phyloP scores from a whole-genome alignment of 2,329 filamentous ascomycete genomes.

The Xylaria hypoxylon region DNA sequence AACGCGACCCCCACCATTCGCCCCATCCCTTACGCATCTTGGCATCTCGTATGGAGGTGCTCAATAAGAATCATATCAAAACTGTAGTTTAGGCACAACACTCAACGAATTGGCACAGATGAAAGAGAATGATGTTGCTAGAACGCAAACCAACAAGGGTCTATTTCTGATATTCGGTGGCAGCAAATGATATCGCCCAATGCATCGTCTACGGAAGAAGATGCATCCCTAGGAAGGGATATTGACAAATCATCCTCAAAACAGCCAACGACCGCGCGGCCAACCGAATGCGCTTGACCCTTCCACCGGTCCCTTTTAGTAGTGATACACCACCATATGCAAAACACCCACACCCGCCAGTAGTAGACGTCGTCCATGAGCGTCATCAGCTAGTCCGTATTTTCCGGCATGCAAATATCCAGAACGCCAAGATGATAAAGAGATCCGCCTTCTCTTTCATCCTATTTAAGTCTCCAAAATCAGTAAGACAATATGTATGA shows the following conservation, averaged over 20 bases:
- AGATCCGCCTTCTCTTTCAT: constrained; percentile 40
- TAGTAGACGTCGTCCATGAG: constrained; percentile 35
- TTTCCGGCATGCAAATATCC: constrained; percentile 47
- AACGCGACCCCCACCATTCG: neutral
- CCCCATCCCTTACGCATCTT: neutral
- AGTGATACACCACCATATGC: constrained; percentile 37
- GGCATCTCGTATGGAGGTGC: neutral
- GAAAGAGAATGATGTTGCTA: neutral
- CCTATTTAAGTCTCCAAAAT: constrained; percentile 32
- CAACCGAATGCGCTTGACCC: constrained; percentile 2
- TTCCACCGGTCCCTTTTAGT: constrained; percentile 24
- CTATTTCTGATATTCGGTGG: constrained; percentile 23
- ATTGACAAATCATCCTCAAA: constrained; percentile 2
- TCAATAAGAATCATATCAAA: neutral
- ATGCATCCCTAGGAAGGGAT: neutral
- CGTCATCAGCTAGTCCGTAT: constrained; percentile 35
- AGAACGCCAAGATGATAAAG: constrained; percentile 45
- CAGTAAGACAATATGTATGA: constrained; percentile 41
- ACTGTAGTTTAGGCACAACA: constrained; percentile 3
- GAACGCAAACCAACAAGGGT: constrained; percentile 20
- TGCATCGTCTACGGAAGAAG: neutral
- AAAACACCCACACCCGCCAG: constrained; percentile 26
- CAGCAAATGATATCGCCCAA: constrained; percentile 4
- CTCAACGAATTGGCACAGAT: neutral
- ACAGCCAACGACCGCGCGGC: constrained; percentile 3